Base-by-base conservation (phyloP, 2,329 filamentous ascomycete genomes). In the Fusarium praegraminearum region DNA sequence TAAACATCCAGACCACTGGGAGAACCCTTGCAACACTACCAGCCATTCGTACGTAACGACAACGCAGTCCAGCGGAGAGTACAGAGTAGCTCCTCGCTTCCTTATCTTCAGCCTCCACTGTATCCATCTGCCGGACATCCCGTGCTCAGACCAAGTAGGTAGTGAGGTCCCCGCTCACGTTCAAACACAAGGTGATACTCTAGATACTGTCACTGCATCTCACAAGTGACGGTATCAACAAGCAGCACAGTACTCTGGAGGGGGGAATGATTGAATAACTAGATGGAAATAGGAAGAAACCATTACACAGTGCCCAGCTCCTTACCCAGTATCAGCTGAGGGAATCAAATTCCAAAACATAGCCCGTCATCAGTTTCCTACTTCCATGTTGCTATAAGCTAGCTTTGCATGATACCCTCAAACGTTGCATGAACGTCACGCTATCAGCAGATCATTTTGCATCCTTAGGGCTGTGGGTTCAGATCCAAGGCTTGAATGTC, bases 11-110 rank as follows among this genome's bases (percentile, higher is more conserved):
- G 22, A 35, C 49, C 18, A 38, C 24, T n/a, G 26, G 26, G 43
- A 43, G 40, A 43, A 38, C 22, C 49, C 49, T 51, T 51, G 49
- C 13, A 53, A 32, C 46, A 51, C 62, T 61, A 45, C 33, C 36
- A 22, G 44, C 50, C 44, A 33, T 56, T 57, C 41, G 57, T 70
- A 70, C 67, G 67, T 70, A 70, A 70, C 43, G 46, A 47, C 46
- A 63, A 70, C 58, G 67, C 57, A 67, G 33, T 54, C 22, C 38
- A 54, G 66, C 61, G 65, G 65, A 69, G 67, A 54, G 43, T 10
- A 40, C 35, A 69, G 67, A 54, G 43, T 10, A 40, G 40, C 36
- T 52, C 54, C 53, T 60, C 53, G 41, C 28, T 60, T 56, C 36
- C 52, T 57, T 64, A 52, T 62, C 54, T 58, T 46, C 12, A 30